Evolutionary conservation across 2,329 filamentous ascomycete species (phyloP).

Genomic region (Dothideomycetes sp.): DNA sequence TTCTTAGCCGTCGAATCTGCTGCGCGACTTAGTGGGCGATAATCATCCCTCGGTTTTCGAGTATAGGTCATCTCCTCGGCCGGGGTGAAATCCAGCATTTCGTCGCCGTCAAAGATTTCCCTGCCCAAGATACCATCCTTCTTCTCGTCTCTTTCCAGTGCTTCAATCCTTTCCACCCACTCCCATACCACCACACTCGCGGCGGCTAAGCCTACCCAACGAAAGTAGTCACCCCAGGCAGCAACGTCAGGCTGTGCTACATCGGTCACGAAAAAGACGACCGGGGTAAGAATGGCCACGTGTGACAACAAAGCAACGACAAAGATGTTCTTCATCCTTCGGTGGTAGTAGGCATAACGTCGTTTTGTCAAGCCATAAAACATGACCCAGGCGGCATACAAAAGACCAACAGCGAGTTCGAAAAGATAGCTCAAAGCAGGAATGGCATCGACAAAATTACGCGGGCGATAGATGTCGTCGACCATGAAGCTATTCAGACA

Average conservation of each 20-base stretch:
- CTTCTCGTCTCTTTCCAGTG: slow-evolving; percentile 81
- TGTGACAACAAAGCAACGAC: slow-evolving; percentile 70
- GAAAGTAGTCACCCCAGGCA: slow-evolving; percentile 88
- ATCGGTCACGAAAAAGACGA: slow-evolving; percentile 88
- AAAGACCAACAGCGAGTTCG: slow-evolving; percentile 70
- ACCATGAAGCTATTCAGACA: slow-evolving; percentile 77
- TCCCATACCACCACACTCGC: slow-evolving; percentile 98
- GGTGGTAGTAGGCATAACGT: slow-evolving; percentile 81
- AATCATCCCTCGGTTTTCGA: slow-evolving; percentile 9
- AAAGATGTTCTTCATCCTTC: slow-evolving; percentile 79
- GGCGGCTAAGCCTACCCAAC: slow-evolving; percentile 91
- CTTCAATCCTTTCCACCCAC: slow-evolving; percentile 93
- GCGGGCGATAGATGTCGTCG: slow-evolving; percentile 49
- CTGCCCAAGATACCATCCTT: slow-evolving; percentile 85
- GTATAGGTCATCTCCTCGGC: slow-evolving; percentile 43
- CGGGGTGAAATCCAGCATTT: slow-evolving; percentile 66
- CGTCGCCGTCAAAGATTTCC: slow-evolving; percentile 88
- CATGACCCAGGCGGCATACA: slow-evolving; percentile 89
- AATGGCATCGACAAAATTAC: slow-evolving; percentile 77
- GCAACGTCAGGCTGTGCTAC: slow-evolving; percentile 76
- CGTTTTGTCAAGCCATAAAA: slow-evolving; percentile 91
- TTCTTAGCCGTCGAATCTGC: no score
- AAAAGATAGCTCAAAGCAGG: slow-evolving; percentile 87
- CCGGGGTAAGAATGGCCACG: slow-evolving; percentile 72
- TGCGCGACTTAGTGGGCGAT: slow-evolving; percentile 16